Evolutionary conservation across 345 rosid species (phyloP), one percentile per base, ranked within the genome.

Genomic region (Draba incana): DNA sequence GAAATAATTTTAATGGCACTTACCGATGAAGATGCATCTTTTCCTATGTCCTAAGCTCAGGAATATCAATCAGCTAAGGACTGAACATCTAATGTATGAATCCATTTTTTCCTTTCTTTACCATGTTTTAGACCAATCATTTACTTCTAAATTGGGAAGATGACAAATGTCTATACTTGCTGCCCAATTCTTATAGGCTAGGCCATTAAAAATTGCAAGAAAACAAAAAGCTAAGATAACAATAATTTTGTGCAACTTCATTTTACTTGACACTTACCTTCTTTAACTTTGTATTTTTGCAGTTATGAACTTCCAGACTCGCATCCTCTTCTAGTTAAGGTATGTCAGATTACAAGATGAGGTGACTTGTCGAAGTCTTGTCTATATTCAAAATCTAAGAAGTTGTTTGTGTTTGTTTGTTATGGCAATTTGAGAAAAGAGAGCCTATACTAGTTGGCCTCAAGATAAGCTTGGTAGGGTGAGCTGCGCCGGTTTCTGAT

Each of bases 1-100:
- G 1, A 20, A 20, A 20, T 20, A 20, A 20, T 20, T 20, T 0
- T 20, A 20, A 1, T 0, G 20, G 20, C 20, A 20, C 20, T 20
- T 20, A 20, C 20, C 1, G 20, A 20, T 20, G 20, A 20, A 20
- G 20, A 20, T 20, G 71, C 54, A 51, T 84, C 92, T 23, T 81
- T 94, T 66, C 99, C 99, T 41, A 76, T 63, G 37, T 1, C 90
- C 96, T 31, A 91, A 81, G 74, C 90, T 94, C 55, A 94, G 91
- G 75, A 87, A 86, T 77, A 78, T 94, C 60, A 88, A 84, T 62
- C 91, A 82, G 64, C 78, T 94, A 57, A 82, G 98, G 47, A 94
- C 98, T 46, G 99, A 94, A 66, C 99, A 94, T 69, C 85, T 76
- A 64, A 98, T 94, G 99, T 94, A 86, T 75, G 98, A 82, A 69